Base-by-base conservation (phyloP, 148 eudicot genomes). In the Vaccinium corymbosum region DNA sequence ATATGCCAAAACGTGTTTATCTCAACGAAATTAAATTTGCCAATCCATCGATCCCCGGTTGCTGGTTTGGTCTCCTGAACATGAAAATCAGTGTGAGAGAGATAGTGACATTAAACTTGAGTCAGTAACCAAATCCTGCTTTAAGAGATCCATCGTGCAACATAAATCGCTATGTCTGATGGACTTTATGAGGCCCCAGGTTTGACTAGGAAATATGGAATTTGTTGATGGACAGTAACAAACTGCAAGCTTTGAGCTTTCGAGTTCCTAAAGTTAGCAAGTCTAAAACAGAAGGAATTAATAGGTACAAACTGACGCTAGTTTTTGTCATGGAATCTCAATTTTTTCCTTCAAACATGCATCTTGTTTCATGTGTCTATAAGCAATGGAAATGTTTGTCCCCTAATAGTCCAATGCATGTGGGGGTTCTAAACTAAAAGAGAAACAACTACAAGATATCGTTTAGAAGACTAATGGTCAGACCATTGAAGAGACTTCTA, bases 21-120 rank as follows among this genome's bases (percentile, higher is more conserved):
- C 90, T 93, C 95, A 22, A 93, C 93, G 64, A 93, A 93, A 87
- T 93, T 90, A 80, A 84, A 75, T 81, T 93, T 93, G n/a, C 94
- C 92, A 6, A 86, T 82, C 92, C 93, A 91, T 17, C 89, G 87
- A 82, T 85, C 85, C 70, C 85, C 86, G n/a, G 81, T 83, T 57
- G 76, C 71, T 76, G 88, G 80, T 88, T 82, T 88, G 57, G 11
- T 76, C 51, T 76, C 94, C 93, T 92, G 87, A 79, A 83, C 56
- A 83, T 56, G 29, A 42, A 20, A 38, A 49, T 17, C 51, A 82
- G 71, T 10, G 42, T 14, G 14, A 82, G 38, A 25, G 46, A 82
- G 62, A 49, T 25, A 81, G 22, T 48, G 78, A 48, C 14, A 51
- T 66, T 15, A 51, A 82, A 19, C 59, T 27, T 82, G 48, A 29